phyloP scores from a whole-genome alignment of 345 rosid species.

The Kernera saxatilis region DNA sequence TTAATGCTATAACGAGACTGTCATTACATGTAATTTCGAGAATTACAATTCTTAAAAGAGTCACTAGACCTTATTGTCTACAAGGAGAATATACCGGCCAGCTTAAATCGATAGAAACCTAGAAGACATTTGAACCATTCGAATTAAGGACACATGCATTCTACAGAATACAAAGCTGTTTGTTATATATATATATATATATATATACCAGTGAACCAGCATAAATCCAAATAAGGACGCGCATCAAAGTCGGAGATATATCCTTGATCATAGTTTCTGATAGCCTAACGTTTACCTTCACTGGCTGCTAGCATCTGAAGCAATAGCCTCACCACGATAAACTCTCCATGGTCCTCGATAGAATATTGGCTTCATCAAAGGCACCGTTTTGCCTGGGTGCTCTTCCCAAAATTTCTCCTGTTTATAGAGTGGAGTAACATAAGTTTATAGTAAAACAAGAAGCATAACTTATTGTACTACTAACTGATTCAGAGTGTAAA shows the following conservation, averaged over 20 bases:
- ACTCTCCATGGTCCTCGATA: conserved; percentile 87
- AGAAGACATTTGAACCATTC: neutral
- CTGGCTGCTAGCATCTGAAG: conserved; percentile 36
- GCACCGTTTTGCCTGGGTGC: conserved; percentile 81
- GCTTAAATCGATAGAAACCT: neutral
- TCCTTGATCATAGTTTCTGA: neutral
- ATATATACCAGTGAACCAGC: conserved; percentile 7
- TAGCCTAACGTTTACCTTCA: conserved; percentile 16
- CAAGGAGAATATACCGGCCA: neutral
- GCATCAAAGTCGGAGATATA: neutral
- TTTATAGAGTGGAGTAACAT: conserved; percentile 7
- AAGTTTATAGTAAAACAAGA: conserved; percentile 1
- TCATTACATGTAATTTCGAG: neutral
- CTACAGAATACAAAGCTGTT: neutral
- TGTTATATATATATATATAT: neutral
- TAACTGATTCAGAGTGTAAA: neutral
- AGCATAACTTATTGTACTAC: neutral
- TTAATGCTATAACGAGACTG: neutral
- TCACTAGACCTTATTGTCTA: conserved; percentile 7
- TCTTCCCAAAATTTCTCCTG: conserved; percentile 97
- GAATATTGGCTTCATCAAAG: conserved; percentile 69
- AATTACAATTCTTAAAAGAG: neutral
- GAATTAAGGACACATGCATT: neutral
- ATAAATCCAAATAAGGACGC: neutral
- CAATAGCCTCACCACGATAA: conserved; percentile 54